phyloP scores from a whole-genome alignment of 2,329 filamentous ascomycete genomes.

The Penicillium sumatraense region DNA sequence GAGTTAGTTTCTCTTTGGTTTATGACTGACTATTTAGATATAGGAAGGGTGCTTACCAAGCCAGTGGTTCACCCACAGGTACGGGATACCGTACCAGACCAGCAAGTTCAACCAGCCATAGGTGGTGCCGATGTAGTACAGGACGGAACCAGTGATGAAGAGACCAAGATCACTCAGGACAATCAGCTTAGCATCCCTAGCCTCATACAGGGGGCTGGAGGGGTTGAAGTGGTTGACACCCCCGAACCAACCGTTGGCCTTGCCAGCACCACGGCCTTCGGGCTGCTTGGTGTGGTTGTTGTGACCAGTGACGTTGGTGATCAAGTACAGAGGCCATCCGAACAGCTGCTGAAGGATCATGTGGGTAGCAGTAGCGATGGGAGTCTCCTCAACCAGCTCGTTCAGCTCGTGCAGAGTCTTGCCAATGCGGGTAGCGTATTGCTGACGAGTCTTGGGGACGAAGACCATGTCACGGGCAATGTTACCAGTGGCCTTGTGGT shows the following conservation, averaged over 20 bases:
- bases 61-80: conserved; percentile 99
- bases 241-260: conserved; percentile 76
- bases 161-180: conserved; percentile 84
- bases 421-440: conserved; percentile 77
- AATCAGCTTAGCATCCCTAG: conserved; percentile 86
- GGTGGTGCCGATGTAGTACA: conserved; percentile 72
- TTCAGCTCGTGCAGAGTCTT: conserved; percentile 77
- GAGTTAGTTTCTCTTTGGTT: background rate
- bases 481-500: conserved; percentile 98
- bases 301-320: conserved; percentile 94
- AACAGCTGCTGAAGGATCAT: conserved; percentile 84
- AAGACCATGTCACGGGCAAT: conserved; percentile 99
- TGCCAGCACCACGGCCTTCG: conserved; percentile 92
- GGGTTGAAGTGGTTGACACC: conserved; percentile 97
- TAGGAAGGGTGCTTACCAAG: conserved; percentile 69
- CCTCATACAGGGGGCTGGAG: conserved; percentile 85
- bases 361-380: conserved; percentile 75
- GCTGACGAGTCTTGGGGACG: conserved; percentile 85
- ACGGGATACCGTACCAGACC: conserved; percentile 94
- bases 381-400: conserved; percentile 94
- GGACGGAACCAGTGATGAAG: conserved; percentile 61
- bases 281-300: conserved; percentile 88
- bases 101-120: conserved; percentile 86
- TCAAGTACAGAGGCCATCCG: conserved; percentile 91
- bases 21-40: background rate